Evolutionary conservation across 2,329 filamentous ascomycete genomes (phyloP).

Genomic region (Plectosphaerella sp.): DNA sequence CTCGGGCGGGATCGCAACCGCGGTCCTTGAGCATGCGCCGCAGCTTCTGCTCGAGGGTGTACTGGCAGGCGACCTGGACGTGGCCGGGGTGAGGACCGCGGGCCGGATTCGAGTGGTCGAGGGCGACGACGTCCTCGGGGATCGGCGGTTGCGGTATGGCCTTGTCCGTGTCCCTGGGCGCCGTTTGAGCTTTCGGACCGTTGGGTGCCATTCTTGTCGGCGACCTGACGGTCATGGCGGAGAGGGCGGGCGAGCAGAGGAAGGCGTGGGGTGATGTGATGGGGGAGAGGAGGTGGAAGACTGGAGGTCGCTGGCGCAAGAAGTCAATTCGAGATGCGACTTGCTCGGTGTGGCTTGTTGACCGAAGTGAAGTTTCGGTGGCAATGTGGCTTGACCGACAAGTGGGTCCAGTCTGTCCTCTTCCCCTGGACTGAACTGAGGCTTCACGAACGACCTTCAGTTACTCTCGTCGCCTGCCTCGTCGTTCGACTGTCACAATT

Average conservation of each 20-base stretch:
- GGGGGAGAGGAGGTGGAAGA: not conserved
- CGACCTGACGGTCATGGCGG: not conserved
- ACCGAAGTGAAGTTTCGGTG: not conserved
- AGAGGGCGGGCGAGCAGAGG: not conserved
- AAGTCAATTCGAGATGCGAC: not conserved
- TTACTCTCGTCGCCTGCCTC: too few relatives aligned
- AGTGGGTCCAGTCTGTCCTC: too few relatives aligned
- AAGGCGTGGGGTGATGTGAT: not conserved
- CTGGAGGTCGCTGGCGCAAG: not conserved
- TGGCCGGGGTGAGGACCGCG: constrained; percentile 42
- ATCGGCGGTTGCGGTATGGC: not conserved
- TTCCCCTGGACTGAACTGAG: too few relatives aligned
- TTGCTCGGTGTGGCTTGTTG: not conserved
- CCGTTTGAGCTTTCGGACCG: not conserved
- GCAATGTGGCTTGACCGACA: not conserved
- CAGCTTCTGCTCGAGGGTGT: constrained; percentile 77
- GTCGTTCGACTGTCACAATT: too few relatives aligned
- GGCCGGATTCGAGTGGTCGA: constrained; percentile 6
- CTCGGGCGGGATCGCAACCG: constrained; percentile 69
- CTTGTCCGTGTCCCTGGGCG: not conserved
- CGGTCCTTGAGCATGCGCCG: constrained; percentile 66
- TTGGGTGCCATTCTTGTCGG: constrained; percentile 1
- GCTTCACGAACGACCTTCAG: too few relatives aligned
- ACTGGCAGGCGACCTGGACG: constrained; percentile 56
- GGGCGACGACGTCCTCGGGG: not conserved